Percentiles rank a stretch among this genome's conserved stretches.
Evolutionary conservation across 306 rosid genomes (phyloP).

Genomic region (Cotoneaster glaucophyllus): DNA sequence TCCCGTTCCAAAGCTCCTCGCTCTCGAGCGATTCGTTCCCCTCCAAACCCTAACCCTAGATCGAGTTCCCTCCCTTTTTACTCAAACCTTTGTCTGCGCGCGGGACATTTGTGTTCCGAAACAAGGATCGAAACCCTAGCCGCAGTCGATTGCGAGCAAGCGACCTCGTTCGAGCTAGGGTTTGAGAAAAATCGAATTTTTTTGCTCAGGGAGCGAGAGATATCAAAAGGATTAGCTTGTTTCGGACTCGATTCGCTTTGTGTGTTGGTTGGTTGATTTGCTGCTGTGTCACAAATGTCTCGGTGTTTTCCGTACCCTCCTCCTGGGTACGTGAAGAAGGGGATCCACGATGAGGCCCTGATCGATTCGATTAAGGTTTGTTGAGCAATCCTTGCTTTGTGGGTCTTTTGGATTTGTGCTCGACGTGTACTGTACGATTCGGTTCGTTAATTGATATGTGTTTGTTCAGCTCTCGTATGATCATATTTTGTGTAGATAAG

Average conservation of each 20-base stretch:
- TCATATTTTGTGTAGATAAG: neutral
- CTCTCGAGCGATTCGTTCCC: neutral
- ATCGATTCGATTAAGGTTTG: constrained; percentile 37
- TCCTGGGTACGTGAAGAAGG: constrained; percentile 22
- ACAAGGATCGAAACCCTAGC: constrained; percentile 9
- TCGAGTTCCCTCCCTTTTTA: neutral
- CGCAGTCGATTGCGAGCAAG: neutral
- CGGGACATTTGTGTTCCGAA: neutral
- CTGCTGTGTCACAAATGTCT: constrained; percentile 7
- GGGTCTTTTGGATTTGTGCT: constrained; percentile 28
- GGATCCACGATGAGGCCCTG: constrained; percentile 19
- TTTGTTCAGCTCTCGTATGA: neutral
- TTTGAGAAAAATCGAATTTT: neutral
- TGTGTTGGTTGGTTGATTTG: neutral
- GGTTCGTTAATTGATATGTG: constrained; percentile 1
- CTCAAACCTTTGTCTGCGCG: constrained; percentile 1
- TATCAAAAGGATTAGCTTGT: neutral
- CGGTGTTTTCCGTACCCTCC: constrained; percentile 35
- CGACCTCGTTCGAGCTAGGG: constrained; percentile 6
- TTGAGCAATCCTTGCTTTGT: constrained; percentile 21
- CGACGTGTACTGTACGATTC: constrained; percentile 18
- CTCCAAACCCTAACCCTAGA: neutral
- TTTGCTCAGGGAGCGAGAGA: neutral
- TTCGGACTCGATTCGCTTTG: neutral
- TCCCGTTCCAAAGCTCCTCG: neutral